Conservation (phyloP, 768 basidiomycete species). For the Rhizopogon rudus region DNA sequence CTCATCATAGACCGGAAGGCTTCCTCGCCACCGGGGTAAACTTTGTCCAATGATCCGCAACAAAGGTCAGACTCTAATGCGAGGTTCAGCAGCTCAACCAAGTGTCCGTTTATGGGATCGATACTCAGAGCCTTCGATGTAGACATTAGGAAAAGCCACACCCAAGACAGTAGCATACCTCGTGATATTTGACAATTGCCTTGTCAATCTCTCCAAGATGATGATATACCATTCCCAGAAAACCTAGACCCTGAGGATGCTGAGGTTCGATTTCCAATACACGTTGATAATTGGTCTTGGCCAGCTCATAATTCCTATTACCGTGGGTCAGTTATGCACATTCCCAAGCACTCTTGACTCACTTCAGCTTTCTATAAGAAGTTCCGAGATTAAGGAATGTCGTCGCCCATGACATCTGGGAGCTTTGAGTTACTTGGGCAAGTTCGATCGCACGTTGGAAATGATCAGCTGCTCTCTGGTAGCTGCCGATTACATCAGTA, state of each 20-base stretch:
- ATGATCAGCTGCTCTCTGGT: constrained; percentile 59
- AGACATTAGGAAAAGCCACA: constrained; percentile 2
- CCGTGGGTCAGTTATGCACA: neutral
- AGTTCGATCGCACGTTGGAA: constrained; percentile 77
- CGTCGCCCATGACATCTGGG: constrained; percentile 79
- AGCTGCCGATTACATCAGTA: constrained; percentile 40
- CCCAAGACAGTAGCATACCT: constrained; percentile 44
- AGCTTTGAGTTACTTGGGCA: constrained; percentile 80
- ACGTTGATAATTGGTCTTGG: constrained; percentile 66
- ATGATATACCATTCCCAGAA: constrained; percentile 87
- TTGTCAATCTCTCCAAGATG: constrained; percentile 65
- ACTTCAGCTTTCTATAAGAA: constrained; percentile 78
- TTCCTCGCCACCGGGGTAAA: constrained; percentile 29
- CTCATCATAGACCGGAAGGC: constrained; percentile 29
- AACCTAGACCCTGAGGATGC: constrained; percentile 74
- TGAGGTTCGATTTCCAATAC: constrained; percentile 88
- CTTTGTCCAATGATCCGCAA: constrained; percentile 28
- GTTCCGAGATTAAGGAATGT: constrained; percentile 95
- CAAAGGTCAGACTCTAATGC: constrained; percentile 56
- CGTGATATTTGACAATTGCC: constrained; percentile 90
- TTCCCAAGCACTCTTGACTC: constrained; percentile 17
- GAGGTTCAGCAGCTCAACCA: constrained; percentile 76
- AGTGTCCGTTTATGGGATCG: constrained; percentile 77
- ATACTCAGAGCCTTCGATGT: constrained; percentile 61
- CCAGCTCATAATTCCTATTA: constrained; percentile 51